Evolutionary conservation across 2,329 filamentous ascomycete genomes (phyloP), one percentile per base, ranked within the genome.

Genomic region (Juglanconis sp.): DNA sequence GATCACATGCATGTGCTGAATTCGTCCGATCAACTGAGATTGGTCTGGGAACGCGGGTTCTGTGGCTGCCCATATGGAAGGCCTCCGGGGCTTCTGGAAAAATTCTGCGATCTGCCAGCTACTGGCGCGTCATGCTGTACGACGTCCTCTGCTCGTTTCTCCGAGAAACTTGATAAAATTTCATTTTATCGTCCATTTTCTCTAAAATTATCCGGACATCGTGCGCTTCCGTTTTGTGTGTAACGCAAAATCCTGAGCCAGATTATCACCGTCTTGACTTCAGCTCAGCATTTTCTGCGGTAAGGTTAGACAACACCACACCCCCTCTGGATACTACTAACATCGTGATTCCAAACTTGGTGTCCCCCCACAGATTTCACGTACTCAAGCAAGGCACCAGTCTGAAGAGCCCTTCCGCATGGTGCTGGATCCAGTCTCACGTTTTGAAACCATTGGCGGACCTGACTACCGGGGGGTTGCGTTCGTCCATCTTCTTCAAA

Each of bases 31-130:
- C 35, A 56, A 47, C 52, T 60, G 57, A 50, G 36, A 48, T 44
- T 35, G 31, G 48, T 40, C 48, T 17, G 36, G 13, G 6, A 34
- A 44, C 5, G 30, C 51, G 40, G 31, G 30, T 50, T 32, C 24
- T 34, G 52, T 13, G 53, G 31, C n/a, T 11, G 47, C 17, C 24
- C 32, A 31, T 31, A 13, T n/a, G 54, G 46, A 15, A 42, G 9
- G 34, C 31, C 17, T 35, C 24, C 32, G 32, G 44, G 3, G 17
- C 59, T 61, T 61, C 59, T 59, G 57, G 46, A 61, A 53, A 47
- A 36, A 47, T 54, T 46, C 53, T n/a, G 44, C 46, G 47, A 44
- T 17, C 47, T 48, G 52, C 17, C 44, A 58, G 49, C n/a, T 34
- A 31, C 24, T 32, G 15, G 55, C 48, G 38, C 47, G 32, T 50